Base-by-base conservation (phyloP, 257 asterid genomes). In the Solanum gandarillasii region DNA sequence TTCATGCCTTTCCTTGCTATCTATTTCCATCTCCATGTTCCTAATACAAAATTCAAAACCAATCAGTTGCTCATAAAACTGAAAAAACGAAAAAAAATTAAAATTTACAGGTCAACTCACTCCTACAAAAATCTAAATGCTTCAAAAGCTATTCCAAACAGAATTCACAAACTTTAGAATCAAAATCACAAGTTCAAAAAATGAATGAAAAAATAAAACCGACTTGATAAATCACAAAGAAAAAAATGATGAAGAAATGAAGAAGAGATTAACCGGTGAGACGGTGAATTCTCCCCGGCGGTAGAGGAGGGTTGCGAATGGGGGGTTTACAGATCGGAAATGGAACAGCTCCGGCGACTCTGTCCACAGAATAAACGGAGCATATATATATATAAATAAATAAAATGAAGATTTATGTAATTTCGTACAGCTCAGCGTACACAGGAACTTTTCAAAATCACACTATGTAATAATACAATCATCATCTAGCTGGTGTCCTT, bases 11-110 rank as follows among this genome's bases (percentile, higher is more conserved):
- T 91, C 5, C 23, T 43, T 43, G 36, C 89, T 91, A 84, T 87
- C 90, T 88, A 91, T 86, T 87, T 92, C 94, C 94, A 92, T 89
- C 89, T 91, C 94, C 94, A 92, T 89, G 91, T 89, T 90, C 84
- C 87, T 35, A 43, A 88, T 32, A 48, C 14, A 41, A 41, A 36
- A 76, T 12, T 34, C 52, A 21, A 35, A 55, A 55, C n/a, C 48
- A 35, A 36, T 74, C 52, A 74, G 31, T 25, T 74, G 20, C 52
- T 10, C 82, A 9, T 73, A 20, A 10, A 73, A 34, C 46, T 73
- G 14, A 35, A 74, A 72, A 70, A 70, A 0, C 10, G 4, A 16
- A 4, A 31, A 18, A 34, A 39, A 34, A 34, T 0, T 1, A 5
- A 34, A 35, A 35, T 20, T 20, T 9, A 11, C 31, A 74, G 29